These are phyloP conservation scores for Heteromeles arbutifolia DNA, from an alignment of 306 rosid genomes.

Conservation along the genomic window DNA sequence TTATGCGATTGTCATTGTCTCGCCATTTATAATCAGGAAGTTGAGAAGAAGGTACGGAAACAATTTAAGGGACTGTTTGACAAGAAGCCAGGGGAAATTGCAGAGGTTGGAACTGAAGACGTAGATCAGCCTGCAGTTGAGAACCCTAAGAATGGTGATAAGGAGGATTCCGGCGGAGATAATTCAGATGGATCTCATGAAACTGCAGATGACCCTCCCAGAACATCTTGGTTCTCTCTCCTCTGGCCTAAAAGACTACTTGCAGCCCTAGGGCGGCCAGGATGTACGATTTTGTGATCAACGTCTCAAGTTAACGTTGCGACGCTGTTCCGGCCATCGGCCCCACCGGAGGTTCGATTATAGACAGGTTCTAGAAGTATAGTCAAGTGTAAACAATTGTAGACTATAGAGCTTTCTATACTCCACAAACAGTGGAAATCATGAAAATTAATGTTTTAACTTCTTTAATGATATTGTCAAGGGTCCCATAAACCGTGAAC, in stretches of 20 bases:
- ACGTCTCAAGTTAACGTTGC: background rate
- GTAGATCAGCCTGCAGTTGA: conserved; percentile 30
- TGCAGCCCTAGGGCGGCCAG: conserved; percentile 50
- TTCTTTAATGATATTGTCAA: background rate
- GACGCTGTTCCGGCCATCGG: background rate
- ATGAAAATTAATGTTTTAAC: background rate
- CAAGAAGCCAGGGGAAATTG: conserved; percentile 89
- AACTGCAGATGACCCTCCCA: conserved; percentile 25
- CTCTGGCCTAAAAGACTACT: conserved; percentile 59
- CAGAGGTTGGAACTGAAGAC: conserved; percentile 45
- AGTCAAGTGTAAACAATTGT: background rate
- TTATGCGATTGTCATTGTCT: background rate
- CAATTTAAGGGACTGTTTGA: conserved; percentile 90
- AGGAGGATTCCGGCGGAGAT: conserved; percentile 33
- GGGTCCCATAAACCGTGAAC: background rate
- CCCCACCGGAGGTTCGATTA: background rate
- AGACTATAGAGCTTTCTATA: background rate
- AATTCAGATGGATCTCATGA: conserved; percentile 48
- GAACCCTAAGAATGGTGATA: conserved; percentile 32
- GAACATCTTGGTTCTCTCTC: conserved; percentile 50
- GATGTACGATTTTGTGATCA: conserved; percentile 57
- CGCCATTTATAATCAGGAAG: conserved; percentile 43
- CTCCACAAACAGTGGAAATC: background rate
- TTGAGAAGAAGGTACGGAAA: conserved; percentile 66
- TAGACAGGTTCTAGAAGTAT: background rate